Percentiles rank a stretch among this genome's conserved stretches.
These are phyloP conservation scores for Xylariaceae sp. DNA, from an alignment of 2,329 filamentous ascomycete genomes.

Conservation along the genomic window DNA sequence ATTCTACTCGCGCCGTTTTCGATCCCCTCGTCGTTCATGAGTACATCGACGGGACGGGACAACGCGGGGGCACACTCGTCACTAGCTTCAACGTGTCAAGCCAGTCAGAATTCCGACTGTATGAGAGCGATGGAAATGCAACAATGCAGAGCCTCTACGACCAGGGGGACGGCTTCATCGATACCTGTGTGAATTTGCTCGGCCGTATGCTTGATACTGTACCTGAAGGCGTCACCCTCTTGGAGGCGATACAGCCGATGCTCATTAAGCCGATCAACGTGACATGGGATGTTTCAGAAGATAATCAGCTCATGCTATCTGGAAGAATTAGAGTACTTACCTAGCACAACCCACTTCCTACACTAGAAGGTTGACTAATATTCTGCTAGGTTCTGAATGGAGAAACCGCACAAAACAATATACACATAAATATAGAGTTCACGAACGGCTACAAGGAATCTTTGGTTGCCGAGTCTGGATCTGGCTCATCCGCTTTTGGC, in stretches of 20 bases:
- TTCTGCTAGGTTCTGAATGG: too few relatives aligned
- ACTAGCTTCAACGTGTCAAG: conserved; percentile 25
- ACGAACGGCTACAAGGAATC: conserved; percentile 18
- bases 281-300: conserved; percentile 22
- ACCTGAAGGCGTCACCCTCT: conserved; percentile 20
- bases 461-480: conserved; percentile 14
- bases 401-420: too few relatives aligned
- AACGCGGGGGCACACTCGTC: conserved; percentile 23
- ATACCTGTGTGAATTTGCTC: conserved; percentile 24
- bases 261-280: conserved; percentile 26
- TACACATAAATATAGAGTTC: too few relatives aligned
- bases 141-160: conserved; percentile 27
- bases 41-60: conserved; percentile 24
- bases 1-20: conserved; percentile 20
- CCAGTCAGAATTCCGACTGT: conserved; percentile 28
- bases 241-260: conserved; percentile 20
- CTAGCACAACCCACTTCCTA: conserved; percentile 16
- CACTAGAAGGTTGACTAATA: conserved; percentile 7
- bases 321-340: conserved; percentile 24
- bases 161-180: conserved; percentile 20
- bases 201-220: conserved; percentile 29
- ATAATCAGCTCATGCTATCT: conserved; percentile 16
- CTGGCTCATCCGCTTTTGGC: conserved; percentile 21
- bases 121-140: conserved; percentile 25
- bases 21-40: conserved; percentile 23